Evolutionary conservation across 306 rosid genomes (phyloP).

Genomic region (Vigna reflexopilosa): DNA sequence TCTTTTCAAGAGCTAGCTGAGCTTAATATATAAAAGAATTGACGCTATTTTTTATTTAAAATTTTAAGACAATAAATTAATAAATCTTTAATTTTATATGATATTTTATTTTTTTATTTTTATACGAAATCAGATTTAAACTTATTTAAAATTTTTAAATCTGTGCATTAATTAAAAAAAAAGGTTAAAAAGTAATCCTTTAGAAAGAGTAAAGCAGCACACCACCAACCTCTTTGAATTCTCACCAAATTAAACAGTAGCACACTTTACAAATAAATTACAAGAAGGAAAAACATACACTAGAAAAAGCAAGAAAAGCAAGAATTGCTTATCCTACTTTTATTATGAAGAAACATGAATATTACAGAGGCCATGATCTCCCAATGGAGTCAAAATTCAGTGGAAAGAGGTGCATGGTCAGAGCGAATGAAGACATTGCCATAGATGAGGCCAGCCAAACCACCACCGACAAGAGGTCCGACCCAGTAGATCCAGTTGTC

Average conservation of each 20-base stretch:
- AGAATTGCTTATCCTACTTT: constrained; percentile 40
- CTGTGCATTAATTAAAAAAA: no score
- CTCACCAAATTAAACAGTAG: constrained; percentile 34
- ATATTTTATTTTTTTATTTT: no score
- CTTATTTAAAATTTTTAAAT: no score
- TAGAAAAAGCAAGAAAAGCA: constrained; percentile 36
- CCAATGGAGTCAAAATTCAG: constrained; percentile 43
- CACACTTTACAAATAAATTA: constrained; percentile 44
- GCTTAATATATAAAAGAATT: no score
- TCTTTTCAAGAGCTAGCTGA: not conserved
- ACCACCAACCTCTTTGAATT: constrained; percentile 46
- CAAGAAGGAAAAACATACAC: not conserved
- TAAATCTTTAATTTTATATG: no score
- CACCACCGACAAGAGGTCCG: constrained; percentile 89
- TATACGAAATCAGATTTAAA: accelerated
- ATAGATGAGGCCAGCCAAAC: constrained; percentile 87
- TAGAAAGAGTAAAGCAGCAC: not conserved
- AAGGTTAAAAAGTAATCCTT: no score
- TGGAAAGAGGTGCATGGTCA: constrained; percentile 67
- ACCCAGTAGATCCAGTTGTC: constrained; percentile 91
- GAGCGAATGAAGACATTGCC: constrained; percentile 63
- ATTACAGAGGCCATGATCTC: not conserved
- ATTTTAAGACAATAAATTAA: no score
- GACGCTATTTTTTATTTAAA: no score
- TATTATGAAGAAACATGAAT: constrained; percentile 29